A percentile compares a stretch with the other conserved stretches of the same genome.
Evolutionary conservation across 2,329 filamentous ascomycete genomes (phyloP).

Genomic region (Didymella segeticola): DNA sequence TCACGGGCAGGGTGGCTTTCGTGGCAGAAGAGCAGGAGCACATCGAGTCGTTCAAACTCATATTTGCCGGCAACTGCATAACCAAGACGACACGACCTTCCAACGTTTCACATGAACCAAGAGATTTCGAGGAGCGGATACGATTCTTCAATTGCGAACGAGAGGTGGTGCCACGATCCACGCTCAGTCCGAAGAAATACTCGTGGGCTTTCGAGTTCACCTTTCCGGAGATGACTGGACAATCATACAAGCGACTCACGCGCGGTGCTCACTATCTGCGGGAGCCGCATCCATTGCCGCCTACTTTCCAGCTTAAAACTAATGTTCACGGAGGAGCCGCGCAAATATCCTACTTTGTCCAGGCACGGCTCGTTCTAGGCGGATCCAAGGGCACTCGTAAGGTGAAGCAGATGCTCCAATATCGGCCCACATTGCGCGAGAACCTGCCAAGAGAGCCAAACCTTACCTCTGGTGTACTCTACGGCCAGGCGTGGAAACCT

Average conservation of each 20-base stretch:
- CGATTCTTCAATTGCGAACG: constrained; percentile 40
- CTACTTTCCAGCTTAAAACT: constrained; percentile 40
- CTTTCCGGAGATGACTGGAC: constrained; percentile 41
- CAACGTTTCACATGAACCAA: constrained; percentile 21
- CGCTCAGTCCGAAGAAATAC: constrained; percentile 36
- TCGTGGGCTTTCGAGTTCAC: constrained; percentile 46
- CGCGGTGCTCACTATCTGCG: constrained; percentile 39
- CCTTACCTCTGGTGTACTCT: constrained; percentile 33
- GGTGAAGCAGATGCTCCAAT: constrained; percentile 34
- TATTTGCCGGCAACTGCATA: constrained; percentile 41
- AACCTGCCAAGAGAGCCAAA: constrained; percentile 24
- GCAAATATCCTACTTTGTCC: constrained; percentile 40
- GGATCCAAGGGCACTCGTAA: constrained; percentile 23
- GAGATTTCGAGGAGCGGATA: constrained; percentile 38
- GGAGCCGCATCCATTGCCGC: constrained; percentile 43
- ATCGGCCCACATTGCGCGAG: constrained; percentile 30
- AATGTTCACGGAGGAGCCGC: constrained; percentile 36
- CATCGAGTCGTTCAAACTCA: constrained; percentile 37
- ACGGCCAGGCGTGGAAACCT: constrained; percentile 40
- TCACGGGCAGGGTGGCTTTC: constrained; percentile 44
- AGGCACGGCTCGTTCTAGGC: constrained; percentile 31
- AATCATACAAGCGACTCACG: constrained; percentile 34
- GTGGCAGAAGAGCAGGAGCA: constrained; percentile 35
- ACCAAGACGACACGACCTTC: constrained; percentile 42
- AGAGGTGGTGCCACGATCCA: constrained; percentile 26